Percentiles rank a stretch among this genome's conserved stretches.
Evolutionary conservation across 2,329 filamentous ascomycete genomes (phyloP).

Genomic region (Bisporella sp.): DNA sequence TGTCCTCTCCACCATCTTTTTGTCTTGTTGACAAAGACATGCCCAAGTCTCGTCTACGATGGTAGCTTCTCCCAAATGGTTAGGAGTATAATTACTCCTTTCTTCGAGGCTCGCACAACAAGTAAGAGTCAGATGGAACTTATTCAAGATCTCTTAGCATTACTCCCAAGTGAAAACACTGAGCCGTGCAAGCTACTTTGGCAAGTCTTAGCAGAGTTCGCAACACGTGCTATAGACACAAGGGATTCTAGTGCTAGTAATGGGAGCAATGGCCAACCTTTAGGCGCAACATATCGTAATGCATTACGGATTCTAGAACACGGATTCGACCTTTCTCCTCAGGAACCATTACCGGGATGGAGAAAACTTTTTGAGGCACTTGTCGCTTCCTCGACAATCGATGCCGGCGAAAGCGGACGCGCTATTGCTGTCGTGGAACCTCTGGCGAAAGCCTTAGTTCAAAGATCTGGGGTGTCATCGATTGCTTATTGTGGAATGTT

Average conservation of each 20-base stretch:
- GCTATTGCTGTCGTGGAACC: conserved; percentile 65
- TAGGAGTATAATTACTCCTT: conserved; percentile 47
- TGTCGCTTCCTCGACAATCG: conserved; percentile 47
- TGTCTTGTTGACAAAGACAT: conserved; percentile 39
- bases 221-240: conserved; percentile 14
- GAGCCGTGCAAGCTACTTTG: conserved; percentile 18
- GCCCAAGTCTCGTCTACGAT: conserved; percentile 18
- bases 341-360: conserved; percentile 30
- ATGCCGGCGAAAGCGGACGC: conserved; percentile 61
- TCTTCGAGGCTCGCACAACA: conserved; percentile 38
- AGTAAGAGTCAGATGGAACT: conserved; percentile 31
- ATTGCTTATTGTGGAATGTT: conserved; percentile 26
- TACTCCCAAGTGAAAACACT: conserved; percentile 23
- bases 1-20: conserved; percentile 62
- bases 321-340: conserved; percentile 40
- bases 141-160: conserved; percentile 22
- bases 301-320: conserved; percentile 60
- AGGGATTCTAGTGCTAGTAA: conserved; percentile 24
- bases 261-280: conserved; percentile 34
- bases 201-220: conserved; percentile 23
- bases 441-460: conserved; percentile 48
- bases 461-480: conserved; percentile 24
- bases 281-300: conserved; percentile 64
- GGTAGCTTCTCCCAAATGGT: conserved; percentile 28
- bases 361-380: conserved; percentile 49